Conservation (phyloP, 164 flowering plant species). For the Sedum album region DNA sequence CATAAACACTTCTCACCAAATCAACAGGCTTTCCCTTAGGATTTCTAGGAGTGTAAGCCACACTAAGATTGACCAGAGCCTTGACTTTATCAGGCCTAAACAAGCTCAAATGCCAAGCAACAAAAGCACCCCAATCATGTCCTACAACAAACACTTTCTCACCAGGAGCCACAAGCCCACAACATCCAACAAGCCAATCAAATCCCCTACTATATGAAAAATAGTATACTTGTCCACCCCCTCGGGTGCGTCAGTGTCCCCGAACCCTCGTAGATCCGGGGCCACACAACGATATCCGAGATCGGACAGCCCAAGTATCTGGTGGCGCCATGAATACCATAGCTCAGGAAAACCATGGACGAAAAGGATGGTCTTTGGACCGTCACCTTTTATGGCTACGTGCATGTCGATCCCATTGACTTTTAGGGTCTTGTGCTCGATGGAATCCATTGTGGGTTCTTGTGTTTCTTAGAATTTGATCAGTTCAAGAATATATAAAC, state of each 20-base stretch:
- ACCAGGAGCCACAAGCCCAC: neutral
- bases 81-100: neutral
- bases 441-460: too few relatives aligned
- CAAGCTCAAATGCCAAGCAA: neutral
- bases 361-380: too few relatives aligned
- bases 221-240: neutral
- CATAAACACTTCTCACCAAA: neutral
- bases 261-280: neutral
- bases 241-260: neutral
- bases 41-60: neutral
- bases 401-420: too few relatives aligned
- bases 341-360: too few relatives aligned
- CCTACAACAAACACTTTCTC: neutral
- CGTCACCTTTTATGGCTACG: too few relatives aligned
- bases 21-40: neutral
- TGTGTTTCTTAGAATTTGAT: too few relatives aligned
- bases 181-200: neutral
- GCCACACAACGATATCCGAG: too few relatives aligned
- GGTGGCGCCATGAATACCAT: too few relatives aligned
- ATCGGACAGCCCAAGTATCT: too few relatives aligned
- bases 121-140: neutral
- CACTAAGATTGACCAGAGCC: neutral
- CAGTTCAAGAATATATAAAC: too few relatives aligned
- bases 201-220: neutral
- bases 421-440: too few relatives aligned